phyloP scores from a whole-genome alignment of 306 rosid species.

The Macrotyloma uniflorum region DNA sequence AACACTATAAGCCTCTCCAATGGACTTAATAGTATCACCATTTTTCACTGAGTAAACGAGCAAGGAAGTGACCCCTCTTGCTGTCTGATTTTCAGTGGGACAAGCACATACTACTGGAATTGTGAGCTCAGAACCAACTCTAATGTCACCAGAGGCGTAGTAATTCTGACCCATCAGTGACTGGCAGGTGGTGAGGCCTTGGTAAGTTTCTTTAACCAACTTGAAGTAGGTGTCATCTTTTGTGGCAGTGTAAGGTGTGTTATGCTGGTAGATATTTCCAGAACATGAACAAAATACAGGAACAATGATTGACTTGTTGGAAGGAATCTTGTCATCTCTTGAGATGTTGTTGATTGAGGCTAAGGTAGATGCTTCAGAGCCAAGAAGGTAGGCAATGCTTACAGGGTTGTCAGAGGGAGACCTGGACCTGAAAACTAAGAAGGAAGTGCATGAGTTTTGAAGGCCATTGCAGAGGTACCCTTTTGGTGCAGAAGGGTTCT shows the following conservation, averaged over 20 bases:
- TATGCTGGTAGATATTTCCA: conserved; percentile 57
- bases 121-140: conserved; percentile 38
- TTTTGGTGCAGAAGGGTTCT: conserved; percentile 46
- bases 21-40: conserved; percentile 42
- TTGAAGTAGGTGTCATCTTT: conserved; percentile 38
- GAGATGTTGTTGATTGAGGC: conserved; percentile 53
- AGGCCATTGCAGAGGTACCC: conserved; percentile 54
- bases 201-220: conserved; percentile 37
- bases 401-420: conserved; percentile 43
- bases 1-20: conserved; percentile 51
- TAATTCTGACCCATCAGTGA: conserved; percentile 56
- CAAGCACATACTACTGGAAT: conserved; percentile 60
- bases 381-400: conserved; percentile 52
- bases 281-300: conserved; percentile 58
- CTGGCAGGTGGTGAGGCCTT: conserved; percentile 64
- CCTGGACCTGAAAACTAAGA: conserved; percentile 44
- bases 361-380: conserved; percentile 52
- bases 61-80: conserved; percentile 45
- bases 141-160: conserved; percentile 31
- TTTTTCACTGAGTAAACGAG: conserved; percentile 39
- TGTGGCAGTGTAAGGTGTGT: conserved; percentile 33
- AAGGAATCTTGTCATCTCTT: conserved; percentile 37
- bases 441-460: conserved; percentile 51
- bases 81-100: conserved; percentile 45
- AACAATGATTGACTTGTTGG: conserved; percentile 43